phyloP scores from a whole-genome alignment of 2,329 filamentous ascomycete genomes.

The Tothia fuscella region DNA sequence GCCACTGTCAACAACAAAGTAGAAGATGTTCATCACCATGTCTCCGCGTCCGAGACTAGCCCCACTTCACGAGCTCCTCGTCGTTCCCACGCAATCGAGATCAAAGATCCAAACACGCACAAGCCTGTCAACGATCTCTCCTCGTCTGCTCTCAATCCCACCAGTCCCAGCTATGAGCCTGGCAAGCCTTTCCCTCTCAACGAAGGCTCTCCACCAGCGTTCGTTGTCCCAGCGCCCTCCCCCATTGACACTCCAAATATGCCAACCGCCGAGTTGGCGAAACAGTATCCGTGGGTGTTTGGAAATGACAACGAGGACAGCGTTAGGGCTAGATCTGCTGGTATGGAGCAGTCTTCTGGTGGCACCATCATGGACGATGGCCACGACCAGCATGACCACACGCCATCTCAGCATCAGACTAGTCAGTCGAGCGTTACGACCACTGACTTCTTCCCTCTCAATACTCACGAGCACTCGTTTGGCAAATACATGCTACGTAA shows the following conservation, averaged over 20 bases:
- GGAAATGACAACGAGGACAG: conserved; percentile 7
- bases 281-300: conserved; percentile 19
- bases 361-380: not conserved
- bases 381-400: conserved; percentile 12
- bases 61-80: conserved; percentile 16
- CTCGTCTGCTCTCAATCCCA: conserved; percentile 24
- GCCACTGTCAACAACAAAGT: conserved; percentile 15
- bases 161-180: conserved; percentile 29
- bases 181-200: conserved; percentile 11
- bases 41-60: conserved; percentile 7
- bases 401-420: conserved; percentile 20
- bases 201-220: conserved; percentile 7
- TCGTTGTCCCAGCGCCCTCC: conserved; percentile 22
- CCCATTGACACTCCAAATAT: conserved; percentile 16
- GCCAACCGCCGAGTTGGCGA: conserved; percentile 11
- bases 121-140: conserved; percentile 5
- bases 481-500: conserved; percentile 12
- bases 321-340: not conserved
- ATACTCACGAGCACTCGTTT: conserved; percentile 27
- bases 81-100: conserved; percentile 28
- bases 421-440: conserved; percentile 29
- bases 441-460: conserved; percentile 29
- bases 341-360: not conserved
- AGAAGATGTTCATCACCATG: not conserved
- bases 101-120: conserved; percentile 24